Conservation (phyloP, 1,139 yeast species). For the Candida buenavistaensis region DNA sequence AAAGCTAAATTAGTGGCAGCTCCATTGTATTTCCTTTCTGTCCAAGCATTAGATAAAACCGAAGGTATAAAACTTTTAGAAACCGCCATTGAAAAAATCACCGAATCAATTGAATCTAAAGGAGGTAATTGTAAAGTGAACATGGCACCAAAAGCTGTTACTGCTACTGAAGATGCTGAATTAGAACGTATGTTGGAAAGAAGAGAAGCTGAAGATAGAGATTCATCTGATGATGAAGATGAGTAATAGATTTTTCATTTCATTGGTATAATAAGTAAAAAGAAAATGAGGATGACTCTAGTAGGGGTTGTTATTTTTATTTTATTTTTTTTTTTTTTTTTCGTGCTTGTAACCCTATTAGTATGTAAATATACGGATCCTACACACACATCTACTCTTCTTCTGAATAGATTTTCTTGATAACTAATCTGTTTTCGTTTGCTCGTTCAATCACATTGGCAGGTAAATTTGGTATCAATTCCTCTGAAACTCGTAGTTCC, state of each 20-base stretch:
- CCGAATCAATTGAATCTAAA: constrained; percentile 62
- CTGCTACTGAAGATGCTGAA: constrained; percentile 98
- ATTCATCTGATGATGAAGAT: constrained; percentile 45
- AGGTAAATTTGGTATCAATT: constrained; percentile 38
- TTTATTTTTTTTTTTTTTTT: no score
- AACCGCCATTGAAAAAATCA: constrained; percentile 75
- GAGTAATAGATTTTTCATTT: no score
- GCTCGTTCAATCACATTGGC: constrained; percentile 43
- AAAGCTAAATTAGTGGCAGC: constrained; percentile 97
- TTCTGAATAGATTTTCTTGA: constrained; percentile 23
- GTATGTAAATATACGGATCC: neutral
- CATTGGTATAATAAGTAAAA: no score
- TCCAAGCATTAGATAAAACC: constrained; percentile 89
- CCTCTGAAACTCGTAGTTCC: constrained; percentile 39
- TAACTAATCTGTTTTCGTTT: constrained; percentile 32
- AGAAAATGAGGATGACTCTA: neutral
- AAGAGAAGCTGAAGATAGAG: constrained; percentile 50
- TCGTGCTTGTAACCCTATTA: no score
- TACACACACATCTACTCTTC: neutral
- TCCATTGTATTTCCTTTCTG: constrained; percentile 90
- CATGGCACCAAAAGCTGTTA: constrained; percentile 98
- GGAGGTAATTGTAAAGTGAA: constrained; percentile 92
- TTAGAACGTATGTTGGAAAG: constrained; percentile 83
- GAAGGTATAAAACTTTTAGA: constrained; percentile 80
- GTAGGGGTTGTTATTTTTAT: neutral